Evolutionary conservation across 352 stramenopile genomes (phyloP).

Genomic region (Pythium brachiatum): DNA sequence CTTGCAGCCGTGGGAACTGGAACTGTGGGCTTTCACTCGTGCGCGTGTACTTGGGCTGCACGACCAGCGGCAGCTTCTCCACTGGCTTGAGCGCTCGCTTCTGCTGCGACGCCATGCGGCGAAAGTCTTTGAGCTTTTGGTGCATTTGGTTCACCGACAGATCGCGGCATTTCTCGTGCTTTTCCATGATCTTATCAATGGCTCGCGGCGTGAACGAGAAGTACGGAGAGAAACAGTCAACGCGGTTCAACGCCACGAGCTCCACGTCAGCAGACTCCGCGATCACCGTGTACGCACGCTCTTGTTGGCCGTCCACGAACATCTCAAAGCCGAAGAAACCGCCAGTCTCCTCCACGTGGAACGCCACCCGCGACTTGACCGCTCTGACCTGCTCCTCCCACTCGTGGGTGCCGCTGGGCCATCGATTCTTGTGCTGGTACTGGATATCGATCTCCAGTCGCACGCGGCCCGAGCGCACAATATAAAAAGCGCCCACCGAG

Average conservation of each 20-base stretch:
- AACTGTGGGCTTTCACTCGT: slow-evolving; percentile 49
- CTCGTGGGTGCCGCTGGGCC: slow-evolving; percentile 42
- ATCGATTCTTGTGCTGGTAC: slow-evolving; percentile 67
- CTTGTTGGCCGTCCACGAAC: slow-evolving; percentile 55
- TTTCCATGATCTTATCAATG: slow-evolving; percentile 56
- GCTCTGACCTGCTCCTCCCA: slow-evolving; percentile 60
- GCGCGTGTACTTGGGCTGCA: slow-evolving; percentile 40
- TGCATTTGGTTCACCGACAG: slow-evolving; percentile 45
- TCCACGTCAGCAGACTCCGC: slow-evolving; percentile 50
- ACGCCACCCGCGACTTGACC: slow-evolving; percentile 47
- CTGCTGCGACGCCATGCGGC: slow-evolving; percentile 21
- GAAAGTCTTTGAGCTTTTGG: slow-evolving; percentile 54
- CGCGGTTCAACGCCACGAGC: slow-evolving; percentile 60
- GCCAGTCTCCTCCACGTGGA: slow-evolving; percentile 42
- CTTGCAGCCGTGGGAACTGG: slow-evolving; percentile 56
- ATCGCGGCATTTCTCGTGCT: slow-evolving; percentile 44
- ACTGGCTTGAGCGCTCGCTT: slow-evolving; percentile 27
- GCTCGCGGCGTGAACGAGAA: slow-evolving; percentile 66
- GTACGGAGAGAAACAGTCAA: slow-evolving; percentile 73
- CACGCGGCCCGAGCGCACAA: slow-evolving; percentile 55
- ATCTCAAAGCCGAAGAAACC: slow-evolving; percentile 75
- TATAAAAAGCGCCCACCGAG: slow-evolving; percentile 62
- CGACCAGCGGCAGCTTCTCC: slow-evolving; percentile 32
- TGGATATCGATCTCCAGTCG: slow-evolving; percentile 65
- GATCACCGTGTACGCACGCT: slow-evolving; percentile 52